Conservation (phyloP, 257 asterid species). For the Handroanthus guayacan region DNA sequence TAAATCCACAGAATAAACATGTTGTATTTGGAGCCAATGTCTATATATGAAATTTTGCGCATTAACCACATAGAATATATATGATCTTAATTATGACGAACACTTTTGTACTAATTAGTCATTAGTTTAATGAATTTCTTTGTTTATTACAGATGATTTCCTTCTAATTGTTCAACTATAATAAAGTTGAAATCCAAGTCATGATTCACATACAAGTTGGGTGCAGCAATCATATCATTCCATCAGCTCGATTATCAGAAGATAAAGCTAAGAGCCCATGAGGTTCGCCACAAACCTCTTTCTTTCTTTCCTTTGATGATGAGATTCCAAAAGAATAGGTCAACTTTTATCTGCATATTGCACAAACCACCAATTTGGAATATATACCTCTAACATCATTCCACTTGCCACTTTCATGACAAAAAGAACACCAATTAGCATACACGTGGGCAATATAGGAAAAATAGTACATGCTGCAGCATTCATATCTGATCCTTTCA, state of each 20-base stretch:
- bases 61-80: conserved; percentile 4
- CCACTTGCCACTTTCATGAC: conserved; percentile 34
- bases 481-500: conserved; percentile 40
- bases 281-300: conserved; percentile 80
- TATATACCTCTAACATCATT: conserved; percentile 56
- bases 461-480: conserved; percentile 42
- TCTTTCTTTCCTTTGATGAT: conserved; percentile 63
- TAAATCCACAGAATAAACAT: conserved; percentile 11
- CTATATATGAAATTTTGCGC: conserved; percentile 7
- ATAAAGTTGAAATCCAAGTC: conserved; percentile 80
- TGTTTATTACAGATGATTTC: conserved; percentile 40
- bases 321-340: conserved; percentile 57
- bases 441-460: conserved; percentile 39
- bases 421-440: conserved; percentile 25
- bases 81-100: not conserved
- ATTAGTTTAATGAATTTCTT: conserved; percentile 11
- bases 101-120: not conserved
- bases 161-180: conserved; percentile 52
- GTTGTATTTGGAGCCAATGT: conserved; percentile 15
- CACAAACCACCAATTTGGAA: conserved; percentile 58
- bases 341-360: conserved; percentile 46
- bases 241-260: conserved; percentile 49
- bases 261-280: conserved; percentile 55
- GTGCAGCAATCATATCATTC: conserved; percentile 54
- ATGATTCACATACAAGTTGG: conserved; percentile 65